Percentiles rank a stretch among this genome's conserved stretches.
Evolutionary conservation across 495 filamentous ascomycete genomes (phyloP).

Genomic region (Hyaloscypha finlandica): DNA sequence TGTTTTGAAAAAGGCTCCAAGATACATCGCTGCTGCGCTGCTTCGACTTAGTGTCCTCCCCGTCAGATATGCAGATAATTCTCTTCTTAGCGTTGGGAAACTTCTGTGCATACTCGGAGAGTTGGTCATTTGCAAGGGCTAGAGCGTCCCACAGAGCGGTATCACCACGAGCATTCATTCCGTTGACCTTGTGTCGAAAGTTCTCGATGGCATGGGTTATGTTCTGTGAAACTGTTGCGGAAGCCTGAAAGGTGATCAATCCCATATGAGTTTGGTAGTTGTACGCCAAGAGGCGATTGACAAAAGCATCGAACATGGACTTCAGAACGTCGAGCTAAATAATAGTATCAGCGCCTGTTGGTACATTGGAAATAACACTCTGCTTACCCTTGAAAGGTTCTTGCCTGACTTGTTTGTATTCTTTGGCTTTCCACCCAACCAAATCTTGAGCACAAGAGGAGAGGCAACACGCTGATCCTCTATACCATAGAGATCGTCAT

Average conservation of each 20-base stretch:
- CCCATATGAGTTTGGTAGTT: slow-evolving; percentile 34
- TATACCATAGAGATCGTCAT: slow-evolving; percentile 1
- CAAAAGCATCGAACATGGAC: slow-evolving; percentile 38
- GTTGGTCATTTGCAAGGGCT: slow-evolving; percentile 30
- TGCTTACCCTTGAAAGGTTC: slow-evolving; percentile 9
- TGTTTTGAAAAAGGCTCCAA: slow-evolving; percentile 21
- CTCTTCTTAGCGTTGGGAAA: slow-evolving; percentile 36
- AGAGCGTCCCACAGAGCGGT: slow-evolving; percentile 36
- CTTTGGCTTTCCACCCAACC: background rate
- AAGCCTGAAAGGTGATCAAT: background rate
- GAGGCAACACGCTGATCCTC: background rate
- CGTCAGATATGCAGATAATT: slow-evolving; percentile 36
- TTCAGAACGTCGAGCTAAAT: slow-evolving; percentile 37
- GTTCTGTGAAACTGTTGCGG: slow-evolving; percentile 19
- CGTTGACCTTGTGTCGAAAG: slow-evolving; percentile 32
- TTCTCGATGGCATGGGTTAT: slow-evolving; percentile 35
- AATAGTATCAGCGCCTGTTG: background rate
- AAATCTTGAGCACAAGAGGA: slow-evolving; percentile 13
- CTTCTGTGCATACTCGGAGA: slow-evolving; percentile 29
- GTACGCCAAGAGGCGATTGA: slow-evolving; percentile 37
- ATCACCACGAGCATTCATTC: slow-evolving; percentile 32
- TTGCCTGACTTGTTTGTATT: background rate
- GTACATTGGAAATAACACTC: background rate
- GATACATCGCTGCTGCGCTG: slow-evolving; percentile 10
- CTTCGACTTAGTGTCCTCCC: slow-evolving; percentile 34